Percentiles rank a stretch among this genome's conserved stretches.
Conservation (phyloP, 371 early-diverging fungal genomes). For the Mortierella sp. region DNA sequence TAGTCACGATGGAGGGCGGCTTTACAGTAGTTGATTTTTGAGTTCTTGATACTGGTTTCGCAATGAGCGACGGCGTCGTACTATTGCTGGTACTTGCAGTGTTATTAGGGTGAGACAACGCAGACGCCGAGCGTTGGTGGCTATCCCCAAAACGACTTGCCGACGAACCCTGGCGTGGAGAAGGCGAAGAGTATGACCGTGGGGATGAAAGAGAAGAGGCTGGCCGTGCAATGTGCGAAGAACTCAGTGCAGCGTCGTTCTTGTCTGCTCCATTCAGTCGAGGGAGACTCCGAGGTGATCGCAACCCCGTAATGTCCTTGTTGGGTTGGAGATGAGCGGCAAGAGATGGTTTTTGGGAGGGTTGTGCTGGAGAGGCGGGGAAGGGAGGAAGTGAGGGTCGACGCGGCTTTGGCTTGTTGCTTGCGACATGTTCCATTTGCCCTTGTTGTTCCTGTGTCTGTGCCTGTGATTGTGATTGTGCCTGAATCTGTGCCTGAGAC, state of each 20-base stretch:
- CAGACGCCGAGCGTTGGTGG: background rate
- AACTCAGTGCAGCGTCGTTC: conserved; percentile 16
- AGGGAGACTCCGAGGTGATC: conserved; percentile 12
- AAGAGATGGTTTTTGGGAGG: background rate
- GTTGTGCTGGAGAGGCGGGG: conserved; percentile 7
- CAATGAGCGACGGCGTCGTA: conserved; percentile 22
- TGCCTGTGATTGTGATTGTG: background rate
- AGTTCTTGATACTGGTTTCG: conserved; percentile 28
- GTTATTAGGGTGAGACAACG: conserved; percentile 5
- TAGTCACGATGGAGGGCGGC: conserved; percentile 53
- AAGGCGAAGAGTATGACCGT: conserved; percentile 5
- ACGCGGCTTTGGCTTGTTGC: conserved; percentile 29
- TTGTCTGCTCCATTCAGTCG: conserved; percentile 26
- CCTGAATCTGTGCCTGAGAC: conserved; percentile 6
- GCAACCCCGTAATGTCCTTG: conserved; percentile 12
- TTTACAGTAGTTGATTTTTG: conserved; percentile 34
- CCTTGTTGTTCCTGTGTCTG: conserved; percentile 15
- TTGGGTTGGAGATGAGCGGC: conserved; percentile 10
- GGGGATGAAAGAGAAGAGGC: conserved; percentile 12
- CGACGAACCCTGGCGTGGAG: conserved; percentile 18
- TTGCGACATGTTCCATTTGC: background rate
- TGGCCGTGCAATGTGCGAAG: conserved; percentile 35
- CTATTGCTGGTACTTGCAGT: background rate
- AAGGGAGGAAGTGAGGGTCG: conserved; percentile 42
- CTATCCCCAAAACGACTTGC: conserved; percentile 16